Percentiles rank a stretch among this genome's conserved stretches.
These are phyloP conservation scores for Aspergillus ustus DNA, from an alignment of 2,329 filamentous ascomycete species.

Conservation along the genomic window DNA sequence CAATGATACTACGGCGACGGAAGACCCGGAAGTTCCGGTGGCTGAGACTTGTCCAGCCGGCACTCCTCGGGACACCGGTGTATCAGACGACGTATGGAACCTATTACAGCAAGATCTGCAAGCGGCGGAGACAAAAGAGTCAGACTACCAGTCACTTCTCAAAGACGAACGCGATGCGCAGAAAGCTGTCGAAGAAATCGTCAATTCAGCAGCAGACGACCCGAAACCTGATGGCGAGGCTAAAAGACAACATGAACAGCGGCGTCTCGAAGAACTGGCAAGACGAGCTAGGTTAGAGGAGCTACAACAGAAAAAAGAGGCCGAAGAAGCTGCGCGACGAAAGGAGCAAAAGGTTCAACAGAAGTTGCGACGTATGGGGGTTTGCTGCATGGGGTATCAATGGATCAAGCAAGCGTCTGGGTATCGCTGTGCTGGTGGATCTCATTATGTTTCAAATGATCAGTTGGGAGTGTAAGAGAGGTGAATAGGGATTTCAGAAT, in stretches of 20 bases:
- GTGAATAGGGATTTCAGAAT: not conserved
- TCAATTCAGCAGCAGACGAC: constrained; percentile 16
- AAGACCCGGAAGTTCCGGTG: not conserved
- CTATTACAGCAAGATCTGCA: constrained; percentile 27
- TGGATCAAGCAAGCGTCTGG: constrained; percentile 67
- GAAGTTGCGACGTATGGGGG: constrained; percentile 59
- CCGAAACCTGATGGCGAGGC: constrained; percentile 2
- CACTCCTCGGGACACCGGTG: constrained; percentile 25
- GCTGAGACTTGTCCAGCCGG: not conserved
- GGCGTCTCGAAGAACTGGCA: constrained; percentile 24
- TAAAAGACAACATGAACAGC: constrained; percentile 6
- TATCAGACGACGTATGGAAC: constrained; percentile 31
- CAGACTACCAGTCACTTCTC: constrained; percentile 1
- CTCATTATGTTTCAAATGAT: constrained; percentile 58
- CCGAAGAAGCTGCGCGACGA: constrained; percentile 39
- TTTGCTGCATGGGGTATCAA: constrained; percentile 59
- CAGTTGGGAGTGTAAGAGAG: constrained; percentile 1
- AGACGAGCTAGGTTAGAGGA: constrained; percentile 44
- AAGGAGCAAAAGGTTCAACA: constrained; percentile 48
- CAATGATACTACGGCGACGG: not conserved
- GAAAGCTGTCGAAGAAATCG: constrained; percentile 34
- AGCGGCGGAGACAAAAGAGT: not conserved
- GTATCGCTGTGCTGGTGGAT: constrained; percentile 66
- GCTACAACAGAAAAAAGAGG: constrained; percentile 36
- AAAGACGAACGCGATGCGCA: constrained; percentile 12